Base-by-base conservation (phyloP, 1,139 yeast genomes). In the Diutina rugosa region DNA sequence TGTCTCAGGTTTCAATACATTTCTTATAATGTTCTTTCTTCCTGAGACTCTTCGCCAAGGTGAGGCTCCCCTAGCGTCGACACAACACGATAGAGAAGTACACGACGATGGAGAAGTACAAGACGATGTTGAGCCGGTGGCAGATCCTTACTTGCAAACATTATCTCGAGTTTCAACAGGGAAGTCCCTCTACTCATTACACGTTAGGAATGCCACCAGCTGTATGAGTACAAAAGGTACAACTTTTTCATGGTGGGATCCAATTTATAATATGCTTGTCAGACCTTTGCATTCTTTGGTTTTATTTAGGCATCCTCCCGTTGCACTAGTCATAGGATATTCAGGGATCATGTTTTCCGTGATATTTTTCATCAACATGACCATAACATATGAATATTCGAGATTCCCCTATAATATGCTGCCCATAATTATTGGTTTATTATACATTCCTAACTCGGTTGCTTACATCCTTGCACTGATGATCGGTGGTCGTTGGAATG, bases 391-490 rank as follows among this genome's bases (percentile, higher is more conserved):
- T 63, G 77, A 77, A 58, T 90, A 84, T 67, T 72, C 87, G 0
- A 65, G 77, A 32, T 67, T 71, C 0, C 97, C 97, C 2, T 90
- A 90, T 69, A 78, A 82, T 61, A 89, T 86, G 73, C 72, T 74
- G 47, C 69, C 87, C 1, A 70, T 88, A 56, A 77, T 85, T 58
- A 78, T 85, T 56, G 97, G 97, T 53, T 72, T 90, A 48, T 75
- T 87, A 59, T 90, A 88, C 69, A 82, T 90, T 49, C 96, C 96
- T 47, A 88, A 89, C 67, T 87, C 96, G 0, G 79, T 87, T 18
- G 82, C 93, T 0, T 89, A 89, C 64, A 70, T 89, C 44, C 62
- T 85, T 54, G 93, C 95, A 0, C 84, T 93, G 2, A 69, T 88
- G 16, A 71, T 80, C 58, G 95, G 95, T 35, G 97, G 97, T 1